Evolutionary conservation across 768 basidiomycete species (phyloP).

Genomic region (Pholiota microspora): DNA sequence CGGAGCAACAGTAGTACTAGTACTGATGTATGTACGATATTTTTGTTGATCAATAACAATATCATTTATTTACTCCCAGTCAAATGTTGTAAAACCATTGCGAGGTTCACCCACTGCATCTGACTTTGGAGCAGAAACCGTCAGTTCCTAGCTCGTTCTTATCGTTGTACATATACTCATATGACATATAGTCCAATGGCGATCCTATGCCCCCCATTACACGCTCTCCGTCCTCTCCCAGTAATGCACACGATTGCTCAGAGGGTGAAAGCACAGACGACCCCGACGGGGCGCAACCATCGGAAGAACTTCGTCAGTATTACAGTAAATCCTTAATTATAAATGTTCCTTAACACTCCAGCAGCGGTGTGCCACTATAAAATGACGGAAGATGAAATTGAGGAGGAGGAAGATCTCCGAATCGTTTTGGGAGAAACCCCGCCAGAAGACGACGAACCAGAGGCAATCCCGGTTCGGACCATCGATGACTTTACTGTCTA

Average conservation of each 20-base stretch:
- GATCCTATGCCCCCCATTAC: not conserved
- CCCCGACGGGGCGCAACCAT: not conserved
- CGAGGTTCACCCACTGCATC: slow-evolving; percentile 25
- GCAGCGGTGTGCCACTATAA: slow-evolving; percentile 2
- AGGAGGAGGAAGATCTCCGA: slow-evolving; percentile 40
- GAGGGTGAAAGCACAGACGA: not conserved
- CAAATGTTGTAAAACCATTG: not conserved
- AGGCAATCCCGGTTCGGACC: slow-evolving; percentile 55
- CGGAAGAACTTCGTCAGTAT: not conserved
- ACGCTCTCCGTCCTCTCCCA: not conserved
- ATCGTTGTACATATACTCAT: not conserved
- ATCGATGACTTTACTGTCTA: slow-evolving; percentile 57
- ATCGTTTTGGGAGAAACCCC: slow-evolving; percentile 42
- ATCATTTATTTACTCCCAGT: not conserved
- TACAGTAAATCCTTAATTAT: not conserved
- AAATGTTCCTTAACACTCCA: not conserved
- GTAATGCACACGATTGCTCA: not conserved
- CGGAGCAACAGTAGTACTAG: not conserved
- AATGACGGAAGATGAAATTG: slow-evolving; percentile 26
- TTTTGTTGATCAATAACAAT: not conserved
- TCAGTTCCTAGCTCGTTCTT: not conserved
- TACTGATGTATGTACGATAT: not conserved
- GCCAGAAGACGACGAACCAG: slow-evolving; percentile 28
- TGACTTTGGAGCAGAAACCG: slow-evolving; percentile 7
- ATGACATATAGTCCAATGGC: not conserved